phyloP scores from a whole-genome alignment of 2,329 filamentous ascomycete species.

The Ophiostoma sp. region DNA sequence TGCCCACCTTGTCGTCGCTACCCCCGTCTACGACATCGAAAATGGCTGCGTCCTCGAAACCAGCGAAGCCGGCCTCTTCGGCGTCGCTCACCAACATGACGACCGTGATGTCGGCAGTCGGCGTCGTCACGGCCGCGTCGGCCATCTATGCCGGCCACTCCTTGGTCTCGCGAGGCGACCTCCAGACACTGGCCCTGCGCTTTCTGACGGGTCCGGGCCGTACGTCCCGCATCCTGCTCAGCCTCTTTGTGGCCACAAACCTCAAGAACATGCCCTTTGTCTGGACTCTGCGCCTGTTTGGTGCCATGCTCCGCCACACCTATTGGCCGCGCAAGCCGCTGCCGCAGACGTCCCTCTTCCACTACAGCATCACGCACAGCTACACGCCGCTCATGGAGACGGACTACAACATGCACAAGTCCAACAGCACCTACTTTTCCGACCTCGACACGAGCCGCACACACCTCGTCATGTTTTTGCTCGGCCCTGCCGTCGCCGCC shows the following conservation, averaged over 20 bases:
- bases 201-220: constrained; percentile 53
- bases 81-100: constrained; percentile 31
- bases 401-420: constrained; percentile 40
- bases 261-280: constrained; percentile 68
- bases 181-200: constrained; percentile 34
- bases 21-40: background rate
- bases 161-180: constrained; percentile 41
- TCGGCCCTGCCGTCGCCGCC: constrained; percentile 52
- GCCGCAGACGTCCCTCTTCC: constrained; percentile 34
- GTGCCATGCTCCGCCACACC: constrained; percentile 34
- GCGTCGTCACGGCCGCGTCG: constrained; percentile 40
- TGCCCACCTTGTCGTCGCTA: no score
- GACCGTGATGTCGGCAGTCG: constrained; percentile 38
- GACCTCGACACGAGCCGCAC: constrained; percentile 80
- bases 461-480: constrained; percentile 67
- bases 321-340: constrained; percentile 28
- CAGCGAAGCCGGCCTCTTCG: constrained; percentile 26
- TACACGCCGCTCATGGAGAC: constrained; percentile 35
- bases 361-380: constrained; percentile 33
- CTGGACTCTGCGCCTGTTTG: constrained; percentile 54
- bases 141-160: constrained; percentile 41
- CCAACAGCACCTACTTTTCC: constrained; percentile 68
- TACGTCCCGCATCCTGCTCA: constrained; percentile 46
- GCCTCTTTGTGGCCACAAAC: constrained; percentile 57
- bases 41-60: constrained; percentile 3